A percentile compares a stretch with the other conserved stretches of the same genome.
These are phyloP conservation scores for Morella rubra DNA, from an alignment of 306 rosid species.

Conservation along the genomic window DNA sequence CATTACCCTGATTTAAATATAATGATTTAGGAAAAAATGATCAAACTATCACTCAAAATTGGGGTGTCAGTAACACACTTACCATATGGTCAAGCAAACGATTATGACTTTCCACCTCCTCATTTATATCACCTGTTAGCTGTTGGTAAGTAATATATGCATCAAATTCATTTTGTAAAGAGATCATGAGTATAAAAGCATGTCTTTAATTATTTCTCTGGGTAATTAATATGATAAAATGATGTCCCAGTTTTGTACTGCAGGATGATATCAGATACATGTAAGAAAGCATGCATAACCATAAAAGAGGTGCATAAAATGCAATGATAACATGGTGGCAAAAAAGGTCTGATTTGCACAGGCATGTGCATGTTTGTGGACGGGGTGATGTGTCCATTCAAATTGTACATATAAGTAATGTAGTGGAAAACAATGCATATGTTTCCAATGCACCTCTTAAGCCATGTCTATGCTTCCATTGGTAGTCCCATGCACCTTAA, in stretches of 20 bases:
- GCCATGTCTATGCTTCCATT: background rate
- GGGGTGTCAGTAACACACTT: constrained; percentile 28
- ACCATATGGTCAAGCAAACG: constrained; percentile 82
- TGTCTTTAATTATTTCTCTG: constrained; percentile 13
- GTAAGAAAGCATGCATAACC: background rate
- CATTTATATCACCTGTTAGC: constrained; percentile 95
- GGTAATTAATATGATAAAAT: background rate
- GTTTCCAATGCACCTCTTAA: background rate
- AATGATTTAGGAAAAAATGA: constrained; percentile 15
- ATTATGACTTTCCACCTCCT: constrained; percentile 91
- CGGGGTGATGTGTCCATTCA: constrained; percentile 13
- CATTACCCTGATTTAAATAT: constrained; percentile 58
- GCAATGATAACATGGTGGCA: background rate
- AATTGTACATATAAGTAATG: constrained; percentile 8
- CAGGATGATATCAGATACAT: background rate
- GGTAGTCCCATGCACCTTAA: background rate
- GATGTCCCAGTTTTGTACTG: background rate
- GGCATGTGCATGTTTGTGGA: constrained; percentile 10
- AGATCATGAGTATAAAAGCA: constrained; percentile 23
- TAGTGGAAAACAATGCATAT: constrained; percentile 13
- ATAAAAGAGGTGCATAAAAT: background rate
- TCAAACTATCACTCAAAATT: background rate
- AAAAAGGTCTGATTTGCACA: background rate
- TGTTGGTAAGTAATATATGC: constrained; percentile 35
- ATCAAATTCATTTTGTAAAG: constrained; percentile 13